A percentile compares a stretch with the other conserved stretches of the same genome.
These are phyloP conservation scores for Solanum aculeatissimum DNA, from an alignment of 305 asterid genomes.

Conservation along the genomic window DNA sequence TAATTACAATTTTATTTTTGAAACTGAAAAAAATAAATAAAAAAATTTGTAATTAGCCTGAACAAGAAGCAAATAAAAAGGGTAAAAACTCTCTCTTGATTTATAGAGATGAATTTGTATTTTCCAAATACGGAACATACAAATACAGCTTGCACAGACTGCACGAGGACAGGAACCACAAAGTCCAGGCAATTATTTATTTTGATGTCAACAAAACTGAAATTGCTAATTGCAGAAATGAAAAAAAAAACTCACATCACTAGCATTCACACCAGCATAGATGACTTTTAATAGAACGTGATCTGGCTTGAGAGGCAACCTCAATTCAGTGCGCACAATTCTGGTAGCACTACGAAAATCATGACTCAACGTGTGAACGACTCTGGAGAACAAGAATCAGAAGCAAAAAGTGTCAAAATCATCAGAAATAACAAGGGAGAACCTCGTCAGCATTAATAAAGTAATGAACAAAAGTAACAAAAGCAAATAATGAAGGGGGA, in stretches of 20 bases:
- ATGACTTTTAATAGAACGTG: slow-evolving; percentile 75
- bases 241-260: slow-evolving; percentile 65
- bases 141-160: neutral
- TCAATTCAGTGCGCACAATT: slow-evolving; percentile 48
- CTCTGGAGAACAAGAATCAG: slow-evolving; percentile 31
- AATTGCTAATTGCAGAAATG: neutral
- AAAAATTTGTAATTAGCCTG: neutral
- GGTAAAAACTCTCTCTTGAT: neutral
- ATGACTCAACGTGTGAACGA: slow-evolving; percentile 84
- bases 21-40: neutral
- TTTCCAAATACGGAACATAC: neutral
- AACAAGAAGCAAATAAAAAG: neutral
- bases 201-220: neutral
- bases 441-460: neutral
- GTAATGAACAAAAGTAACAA: neutral
- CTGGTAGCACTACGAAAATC: slow-evolving; percentile 73
- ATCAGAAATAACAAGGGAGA: neutral
- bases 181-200: neutral
- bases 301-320: slow-evolving; percentile 65
- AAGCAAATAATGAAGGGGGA: neutral
- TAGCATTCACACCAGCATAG: slow-evolving; percentile 98
- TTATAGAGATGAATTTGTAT: neutral
- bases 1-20: neutral
- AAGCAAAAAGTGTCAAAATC: slow-evolving; percentile 10
- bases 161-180: neutral